Conservation (phyloP, 441 rosid genomes). For the Croton laevigatus region DNA sequence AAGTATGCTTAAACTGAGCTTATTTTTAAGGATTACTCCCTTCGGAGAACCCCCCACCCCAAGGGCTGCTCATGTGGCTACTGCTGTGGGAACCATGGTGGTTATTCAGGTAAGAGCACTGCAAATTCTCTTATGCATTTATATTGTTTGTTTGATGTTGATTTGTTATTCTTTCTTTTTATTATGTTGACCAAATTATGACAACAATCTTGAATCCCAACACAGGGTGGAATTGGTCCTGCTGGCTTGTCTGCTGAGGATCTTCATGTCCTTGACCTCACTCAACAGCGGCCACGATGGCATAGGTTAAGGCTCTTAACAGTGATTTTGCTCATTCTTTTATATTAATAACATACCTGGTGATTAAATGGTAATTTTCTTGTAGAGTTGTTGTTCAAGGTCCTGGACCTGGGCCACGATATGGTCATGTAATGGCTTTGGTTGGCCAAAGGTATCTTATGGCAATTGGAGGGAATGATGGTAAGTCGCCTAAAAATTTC, state of each 20-base stretch:
- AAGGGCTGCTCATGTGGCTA: slow-evolving; percentile 98
- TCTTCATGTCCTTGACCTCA: slow-evolving; percentile 98
- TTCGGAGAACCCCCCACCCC: slow-evolving; percentile 98
- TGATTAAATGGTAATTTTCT: slow-evolving; percentile 28
- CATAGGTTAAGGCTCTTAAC: slow-evolving; percentile 57
- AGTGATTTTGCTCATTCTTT: slow-evolving; percentile 16
- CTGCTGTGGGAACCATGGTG: slow-evolving; percentile 99
- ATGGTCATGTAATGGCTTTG: slow-evolving; percentile 99
- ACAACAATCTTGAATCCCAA: slow-evolving; percentile 25
- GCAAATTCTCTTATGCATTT: slow-evolving; percentile 1
- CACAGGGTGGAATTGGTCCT: slow-evolving; percentile 98
- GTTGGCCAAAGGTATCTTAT: slow-evolving; percentile 98
- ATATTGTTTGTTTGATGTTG: neutral
- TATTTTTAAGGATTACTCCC: slow-evolving; percentile 67
- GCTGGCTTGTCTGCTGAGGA: slow-evolving; percentile 99
- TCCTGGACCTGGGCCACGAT: slow-evolving; percentile 99
- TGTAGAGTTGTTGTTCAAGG: slow-evolving; percentile 97
- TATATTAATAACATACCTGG: slow-evolving; percentile 6
- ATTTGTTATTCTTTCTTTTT: slow-evolving; percentile 5
- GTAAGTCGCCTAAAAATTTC: slow-evolving; percentile 29
- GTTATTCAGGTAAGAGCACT: slow-evolving; percentile 78
- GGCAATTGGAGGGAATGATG: slow-evolving; percentile 95
- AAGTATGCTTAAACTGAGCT: slow-evolving; percentile 15
- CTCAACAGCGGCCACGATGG: slow-evolving; percentile 94
- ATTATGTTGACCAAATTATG: slow-evolving; percentile 20